These are phyloP conservation scores for Datura wrightii DNA, from an alignment of 257 asterid genomes.

Conservation along the genomic window DNA sequence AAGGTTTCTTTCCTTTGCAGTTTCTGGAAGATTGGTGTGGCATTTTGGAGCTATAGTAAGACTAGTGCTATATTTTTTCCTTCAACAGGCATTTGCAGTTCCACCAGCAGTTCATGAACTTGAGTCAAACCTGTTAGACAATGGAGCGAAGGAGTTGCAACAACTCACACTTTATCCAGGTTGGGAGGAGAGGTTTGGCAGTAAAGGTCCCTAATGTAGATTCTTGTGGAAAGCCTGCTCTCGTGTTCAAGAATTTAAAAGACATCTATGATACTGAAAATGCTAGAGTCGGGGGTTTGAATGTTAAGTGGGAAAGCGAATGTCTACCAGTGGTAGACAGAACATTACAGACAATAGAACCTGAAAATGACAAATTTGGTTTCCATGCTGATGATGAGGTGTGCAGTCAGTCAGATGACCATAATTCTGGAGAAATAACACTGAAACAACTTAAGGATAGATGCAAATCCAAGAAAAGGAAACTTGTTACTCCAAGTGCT, in stretches of 20 bases:
- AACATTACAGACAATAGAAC: constrained; percentile 43
- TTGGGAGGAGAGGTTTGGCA: constrained; percentile 53
- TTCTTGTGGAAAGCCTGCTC: constrained; percentile 51
- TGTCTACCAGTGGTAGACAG: constrained; percentile 47
- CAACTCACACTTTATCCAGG: constrained; percentile 54
- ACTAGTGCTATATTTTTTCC: constrained; percentile 9
- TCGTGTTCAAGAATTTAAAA: constrained; percentile 47
- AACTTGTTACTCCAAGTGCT: constrained; percentile 35
- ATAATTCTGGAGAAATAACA: constrained; percentile 50
- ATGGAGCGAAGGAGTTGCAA: constrained; percentile 63
- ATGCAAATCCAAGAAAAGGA: constrained; percentile 65
- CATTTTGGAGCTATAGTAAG: constrained; percentile 14
- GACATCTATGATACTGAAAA: constrained; percentile 55
- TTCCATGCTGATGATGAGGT: constrained; percentile 23
- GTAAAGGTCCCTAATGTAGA: constrained; percentile 46
- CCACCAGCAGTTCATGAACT: constrained; percentile 24
- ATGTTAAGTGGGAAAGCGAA: constrained; percentile 41
- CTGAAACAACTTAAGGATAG: constrained; percentile 61
- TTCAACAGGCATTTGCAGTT: neutral
- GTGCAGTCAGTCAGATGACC: constrained; percentile 40
- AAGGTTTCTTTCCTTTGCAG: constrained; percentile 18
- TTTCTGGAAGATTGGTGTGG: constrained; percentile 16
- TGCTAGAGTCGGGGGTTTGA: constrained; percentile 35
- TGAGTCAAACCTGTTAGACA: constrained; percentile 29
- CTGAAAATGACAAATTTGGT: constrained; percentile 31